Percentiles rank a stretch among this genome's conserved stretches.
These are phyloP conservation scores for Darksidea phi DNA, from an alignment of 495 filamentous ascomycete species.

Conservation along the genomic window DNA sequence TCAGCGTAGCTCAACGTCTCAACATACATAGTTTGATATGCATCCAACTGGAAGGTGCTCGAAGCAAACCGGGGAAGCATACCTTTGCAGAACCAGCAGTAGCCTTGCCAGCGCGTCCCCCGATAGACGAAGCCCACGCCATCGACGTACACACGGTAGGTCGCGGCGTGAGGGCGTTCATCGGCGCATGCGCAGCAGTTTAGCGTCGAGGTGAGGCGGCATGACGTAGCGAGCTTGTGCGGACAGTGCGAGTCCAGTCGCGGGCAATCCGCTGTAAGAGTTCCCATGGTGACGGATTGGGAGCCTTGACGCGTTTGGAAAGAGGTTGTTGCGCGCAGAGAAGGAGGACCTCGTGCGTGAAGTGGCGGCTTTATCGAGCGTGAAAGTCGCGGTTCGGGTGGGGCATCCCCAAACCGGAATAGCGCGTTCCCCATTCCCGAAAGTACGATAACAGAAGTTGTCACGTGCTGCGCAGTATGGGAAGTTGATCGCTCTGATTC, in stretches of 20 bases:
- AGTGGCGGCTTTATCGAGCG: neutral
- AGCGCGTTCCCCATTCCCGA: no score
- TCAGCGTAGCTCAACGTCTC: constrained; percentile 12
- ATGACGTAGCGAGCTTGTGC: constrained; percentile 50
- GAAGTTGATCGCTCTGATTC: no score
- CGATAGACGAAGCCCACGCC: constrained; percentile 47
- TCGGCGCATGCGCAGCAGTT: constrained; percentile 49
- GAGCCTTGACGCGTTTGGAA: neutral
- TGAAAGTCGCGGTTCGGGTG: no score
- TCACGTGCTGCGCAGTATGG: no score
- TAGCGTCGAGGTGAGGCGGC: constrained; percentile 45
- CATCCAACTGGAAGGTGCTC: neutral
- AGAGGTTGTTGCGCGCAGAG: neutral
- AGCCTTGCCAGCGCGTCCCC: constrained; percentile 48
- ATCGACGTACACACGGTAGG: constrained; percentile 47
- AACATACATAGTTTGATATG: neutral
- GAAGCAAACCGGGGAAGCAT: neutral
- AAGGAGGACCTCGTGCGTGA: neutral
- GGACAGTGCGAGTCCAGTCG: constrained; percentile 43
- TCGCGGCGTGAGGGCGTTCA: constrained; percentile 41
- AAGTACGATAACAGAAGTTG: no score
- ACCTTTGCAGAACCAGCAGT: constrained; percentile 51
- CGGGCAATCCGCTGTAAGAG: constrained; percentile 44
- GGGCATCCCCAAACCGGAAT: no score
- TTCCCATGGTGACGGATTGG: constrained; percentile 40